Base-by-base conservation (phyloP, 768 basidiomycete species). In the Coprinopsis marcescibilis region DNA sequence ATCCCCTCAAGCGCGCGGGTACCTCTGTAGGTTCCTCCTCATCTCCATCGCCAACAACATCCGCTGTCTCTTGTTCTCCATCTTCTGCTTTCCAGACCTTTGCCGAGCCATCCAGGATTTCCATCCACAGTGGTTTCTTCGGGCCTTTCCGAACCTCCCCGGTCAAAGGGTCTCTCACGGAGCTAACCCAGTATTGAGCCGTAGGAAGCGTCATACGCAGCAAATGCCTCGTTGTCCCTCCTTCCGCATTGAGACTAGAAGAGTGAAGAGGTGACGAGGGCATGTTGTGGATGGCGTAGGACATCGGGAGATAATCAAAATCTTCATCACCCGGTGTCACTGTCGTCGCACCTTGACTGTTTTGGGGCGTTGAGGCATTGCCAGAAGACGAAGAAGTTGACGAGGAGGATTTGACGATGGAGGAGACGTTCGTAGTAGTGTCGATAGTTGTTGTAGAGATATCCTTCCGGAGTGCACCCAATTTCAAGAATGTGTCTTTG, bases 221-320 rank as follows among this genome's bases (percentile, higher is more conserved):
- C 37, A 96, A 64, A 64, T 96, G 91, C 36, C 90, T 76, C 47
- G 79, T 77, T 29, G 83, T 69, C 21, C 71, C 76, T 13, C 45
- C 53, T 29, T 68, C 72, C 6, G 66, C 62, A 38, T 67, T 70
- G 38, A 80, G 60, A 17, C 72, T 77, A 29, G 87, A 83, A 17
- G 89, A 87, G 55, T 87, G 88, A 48, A 89, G 66, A 10, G 90
- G 80, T 17, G 90, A 92, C 2, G 83, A 78, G 0, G 94, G 90
- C 44, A 95, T 75, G 0, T 84, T 85, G 59, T 88, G 77, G 12
- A 93, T 68, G 3, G 73, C 71, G 48, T 77, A 77, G 21, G 62
- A 60, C 51, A 88, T 66, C 13, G 80, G 88, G 23, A 81, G 72
- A 27, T 54, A 66, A 41, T 47, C 54, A 19, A 58, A 50, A 11